Percentiles rank a stretch among this genome's conserved stretches.
Conservation (phyloP, 768 basidiomycete genomes). For the Pleurotus pulmonarius region DNA sequence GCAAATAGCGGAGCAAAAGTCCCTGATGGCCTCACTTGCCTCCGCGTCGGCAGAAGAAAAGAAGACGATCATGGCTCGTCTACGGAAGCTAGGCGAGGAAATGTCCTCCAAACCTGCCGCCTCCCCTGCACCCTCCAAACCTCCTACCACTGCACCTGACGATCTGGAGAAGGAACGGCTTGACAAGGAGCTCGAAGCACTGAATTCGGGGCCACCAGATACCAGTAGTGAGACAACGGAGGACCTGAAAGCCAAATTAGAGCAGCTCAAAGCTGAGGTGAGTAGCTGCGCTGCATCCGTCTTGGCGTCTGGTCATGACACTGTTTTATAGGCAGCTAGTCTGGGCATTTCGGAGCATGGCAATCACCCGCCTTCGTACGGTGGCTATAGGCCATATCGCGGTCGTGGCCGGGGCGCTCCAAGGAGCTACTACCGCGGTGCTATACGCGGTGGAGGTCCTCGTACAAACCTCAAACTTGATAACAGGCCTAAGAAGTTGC, state of each 20-base stretch:
- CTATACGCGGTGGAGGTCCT: constrained; percentile 61
- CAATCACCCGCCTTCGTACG: constrained; percentile 28
- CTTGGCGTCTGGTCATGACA: not conserved
- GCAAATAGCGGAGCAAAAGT: constrained; percentile 87
- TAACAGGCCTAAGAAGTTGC: constrained; percentile 79
- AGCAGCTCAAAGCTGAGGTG: constrained; percentile 78
- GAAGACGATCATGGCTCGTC: constrained; percentile 69
- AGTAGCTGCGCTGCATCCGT: constrained; percentile 15
- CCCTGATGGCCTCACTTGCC: constrained; percentile 67
- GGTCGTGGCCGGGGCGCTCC: constrained; percentile 59
- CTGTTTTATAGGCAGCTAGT: constrained; percentile 56
- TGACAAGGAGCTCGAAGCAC: constrained; percentile 82
- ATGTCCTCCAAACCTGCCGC: constrained; percentile 49
- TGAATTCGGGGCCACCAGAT: constrained; percentile 33
- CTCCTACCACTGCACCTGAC: constrained; percentile 32
- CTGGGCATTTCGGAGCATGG: constrained; percentile 62
- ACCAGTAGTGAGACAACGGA: constrained; percentile 57
- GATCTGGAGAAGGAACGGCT: constrained; percentile 60
- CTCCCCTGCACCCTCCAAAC: constrained; percentile 21
- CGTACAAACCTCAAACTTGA: constrained; percentile 84
- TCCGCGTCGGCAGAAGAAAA: constrained; percentile 69
- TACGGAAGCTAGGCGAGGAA: constrained; percentile 77
- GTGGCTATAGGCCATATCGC: constrained; percentile 63
- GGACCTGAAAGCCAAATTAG: constrained; percentile 69
- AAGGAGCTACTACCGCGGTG: constrained; percentile 58